Evolutionary conservation across 2,329 filamentous ascomycete species (phyloP).

Genomic region (Beauveria medogensis): DNA sequence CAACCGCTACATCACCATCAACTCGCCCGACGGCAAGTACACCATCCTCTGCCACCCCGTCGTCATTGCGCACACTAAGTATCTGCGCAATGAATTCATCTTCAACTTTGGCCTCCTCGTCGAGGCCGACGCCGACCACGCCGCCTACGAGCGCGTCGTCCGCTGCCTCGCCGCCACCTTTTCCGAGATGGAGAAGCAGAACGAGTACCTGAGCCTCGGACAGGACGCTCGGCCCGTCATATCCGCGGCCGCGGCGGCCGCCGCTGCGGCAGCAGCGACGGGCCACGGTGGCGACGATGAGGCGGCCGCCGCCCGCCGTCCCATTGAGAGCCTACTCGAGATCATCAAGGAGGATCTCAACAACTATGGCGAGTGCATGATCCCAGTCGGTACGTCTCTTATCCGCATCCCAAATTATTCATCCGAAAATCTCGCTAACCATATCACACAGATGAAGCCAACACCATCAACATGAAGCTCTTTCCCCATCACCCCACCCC

Average conservation of each 20-base stretch:
- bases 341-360: slow-evolving; percentile 81
- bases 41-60: slow-evolving; percentile 83
- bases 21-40: slow-evolving; percentile 60
- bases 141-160: slow-evolving; percentile 77
- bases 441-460: slow-evolving; percentile 63
- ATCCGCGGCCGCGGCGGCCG: slow-evolving; percentile 23
- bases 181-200: slow-evolving; percentile 86
- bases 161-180: slow-evolving; percentile 78
- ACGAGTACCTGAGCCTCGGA: slow-evolving; percentile 66
- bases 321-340: slow-evolving; percentile 78
- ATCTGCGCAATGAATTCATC: slow-evolving; percentile 91
- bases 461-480: slow-evolving; percentile 93
- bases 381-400: slow-evolving; percentile 67
- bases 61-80: slow-evolving; percentile 73
- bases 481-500: slow-evolving; percentile 77
- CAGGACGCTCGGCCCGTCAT: slow-evolving; percentile 32
- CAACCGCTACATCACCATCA: slow-evolving; percentile 79
- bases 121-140: slow-evolving; percentile 57
- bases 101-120: slow-evolving; percentile 94
- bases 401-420: neutral
- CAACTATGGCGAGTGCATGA: slow-evolving; percentile 98
- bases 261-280: slow-evolving; percentile 22
- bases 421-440: neutral
- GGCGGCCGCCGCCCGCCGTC: slow-evolving; percentile 39
- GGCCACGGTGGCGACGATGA: slow-evolving; percentile 24